Percentiles rank a stretch among this genome's conserved stretches.
Conservation (phyloP, 495 filamentous ascomycete genomes). For the Penicillium flavigenum region DNA sequence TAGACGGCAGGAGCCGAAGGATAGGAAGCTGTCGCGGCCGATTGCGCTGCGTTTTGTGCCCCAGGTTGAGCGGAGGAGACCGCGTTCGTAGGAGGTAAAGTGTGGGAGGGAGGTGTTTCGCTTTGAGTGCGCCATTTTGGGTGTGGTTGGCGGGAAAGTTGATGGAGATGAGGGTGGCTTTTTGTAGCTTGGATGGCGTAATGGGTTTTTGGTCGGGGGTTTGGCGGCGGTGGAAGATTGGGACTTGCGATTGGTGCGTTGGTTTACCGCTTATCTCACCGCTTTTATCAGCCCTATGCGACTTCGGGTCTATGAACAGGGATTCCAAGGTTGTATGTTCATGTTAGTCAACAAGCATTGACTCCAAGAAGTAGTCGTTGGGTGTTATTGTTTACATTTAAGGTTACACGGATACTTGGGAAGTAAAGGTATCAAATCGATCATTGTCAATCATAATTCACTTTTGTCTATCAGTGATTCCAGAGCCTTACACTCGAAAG, state of each 20-base stretch:
- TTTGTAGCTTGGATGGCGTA: conserved; percentile 14
- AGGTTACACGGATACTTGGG: background rate
- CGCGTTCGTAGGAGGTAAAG: conserved; percentile 91
- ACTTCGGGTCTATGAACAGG: background rate
- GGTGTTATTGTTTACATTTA: too few relatives aligned
- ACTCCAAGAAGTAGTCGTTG: background rate
- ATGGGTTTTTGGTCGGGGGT: background rate
- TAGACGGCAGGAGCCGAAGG: conserved; percentile 86
- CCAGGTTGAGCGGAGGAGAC: conserved; percentile 76
- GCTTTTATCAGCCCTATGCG: background rate
- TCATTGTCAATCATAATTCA: conserved; percentile 15
- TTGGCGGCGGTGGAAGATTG: background rate
- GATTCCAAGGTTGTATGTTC: background rate
- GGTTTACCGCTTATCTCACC: background rate
- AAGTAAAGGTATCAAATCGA: background rate
- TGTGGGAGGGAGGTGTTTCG: conserved; percentile 94
- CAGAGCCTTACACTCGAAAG: background rate
- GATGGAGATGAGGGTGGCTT: background rate
- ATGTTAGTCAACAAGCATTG: background rate
- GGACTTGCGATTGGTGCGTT: background rate
- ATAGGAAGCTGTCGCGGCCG: conserved; percentile 86
- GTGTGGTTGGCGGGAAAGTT: background rate
- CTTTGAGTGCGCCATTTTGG: conserved; percentile 59
- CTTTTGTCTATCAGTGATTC: conserved; percentile 15
- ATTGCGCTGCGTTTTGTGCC: conserved; percentile 81